Conservation (phyloP, 148 eudicot species). For the Drosera capensis region DNA sequence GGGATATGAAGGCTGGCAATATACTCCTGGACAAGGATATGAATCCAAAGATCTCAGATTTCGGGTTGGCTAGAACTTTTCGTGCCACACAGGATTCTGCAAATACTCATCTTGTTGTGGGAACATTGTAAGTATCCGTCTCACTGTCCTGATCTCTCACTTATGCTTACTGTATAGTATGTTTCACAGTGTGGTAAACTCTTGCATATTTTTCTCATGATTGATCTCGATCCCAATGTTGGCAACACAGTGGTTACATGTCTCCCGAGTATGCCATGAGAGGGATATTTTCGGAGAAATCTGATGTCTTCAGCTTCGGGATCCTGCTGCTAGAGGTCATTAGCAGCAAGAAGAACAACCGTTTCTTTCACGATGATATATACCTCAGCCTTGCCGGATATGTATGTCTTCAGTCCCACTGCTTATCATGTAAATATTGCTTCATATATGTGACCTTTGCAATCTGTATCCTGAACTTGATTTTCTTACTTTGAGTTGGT, state of each 20-base stretch:
- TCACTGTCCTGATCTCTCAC: no score
- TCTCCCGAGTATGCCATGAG: conserved; percentile 21
- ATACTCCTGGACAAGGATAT: conserved; percentile 32
- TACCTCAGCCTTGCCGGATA: neutral
- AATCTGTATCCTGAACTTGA: neutral
- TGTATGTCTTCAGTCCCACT: neutral
- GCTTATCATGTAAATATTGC: no score
- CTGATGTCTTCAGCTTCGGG: conserved; percentile 30
- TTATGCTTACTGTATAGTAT: no score
- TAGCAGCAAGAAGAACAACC: conserved; percentile 2
- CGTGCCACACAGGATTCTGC: conserved; percentile 3
- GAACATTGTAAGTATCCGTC: neutral
- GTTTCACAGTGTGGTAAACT: no score
- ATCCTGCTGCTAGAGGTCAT: conserved; percentile 26
- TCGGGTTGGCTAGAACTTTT: conserved; percentile 10
- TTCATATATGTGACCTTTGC: conserved; percentile 6
- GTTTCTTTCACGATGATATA: neutral
- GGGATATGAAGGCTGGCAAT: conserved; percentile 47
- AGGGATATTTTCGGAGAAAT: conserved; percentile 20
- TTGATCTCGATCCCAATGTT: neutral
- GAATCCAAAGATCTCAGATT: conserved; percentile 19
- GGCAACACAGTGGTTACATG: conserved; percentile 20
- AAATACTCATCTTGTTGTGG: neutral
- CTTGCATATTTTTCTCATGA: neutral
- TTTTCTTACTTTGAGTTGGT: no score